Base-by-base conservation (phyloP, 345 rosid species). In the Rubroshorea leprosula region DNA sequence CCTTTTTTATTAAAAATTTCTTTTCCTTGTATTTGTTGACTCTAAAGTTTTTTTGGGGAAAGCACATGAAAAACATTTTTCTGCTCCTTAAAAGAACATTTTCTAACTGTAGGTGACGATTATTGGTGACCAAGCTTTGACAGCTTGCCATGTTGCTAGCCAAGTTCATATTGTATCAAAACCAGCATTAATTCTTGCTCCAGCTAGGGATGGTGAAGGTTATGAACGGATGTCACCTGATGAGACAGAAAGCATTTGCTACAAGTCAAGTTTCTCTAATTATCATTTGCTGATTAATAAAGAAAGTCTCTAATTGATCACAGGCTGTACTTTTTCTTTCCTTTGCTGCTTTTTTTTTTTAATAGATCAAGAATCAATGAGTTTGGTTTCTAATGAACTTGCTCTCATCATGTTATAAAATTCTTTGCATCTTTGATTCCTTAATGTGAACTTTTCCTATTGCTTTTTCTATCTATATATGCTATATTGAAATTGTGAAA, bases 71-170 rank as follows among this genome's bases (percentile, higher is more conserved):
- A n/a, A n/a, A n/a, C n/a, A n/a, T n/a, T n/a, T 63, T 15, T 19
- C 25, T 2, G 64, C 22, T 31, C 19, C n/a, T 49, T 38, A 46
- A 61, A 21, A 44, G 4, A 4, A 13, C 50, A n/a, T n/a, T 56
- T 67, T 49, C 26, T 74, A 55, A 68, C 73, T 25, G 55, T 61
- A 94, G 99, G 96, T 74, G 64, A 94, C 90, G 99, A 94, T 94
- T 60, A 94, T 96, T 29, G 99, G 99, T 69, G 99, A 94, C 72
- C 99, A 93, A 90, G 97, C 97, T 57, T 78, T 93, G 86, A 93
- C 99, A 39, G 99, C 99, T 68, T 93, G 99, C 68, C 89, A 93
- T 74, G 99, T 93, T 75, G 99, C 99, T 31, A 70, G 86, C 78
- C 90, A 89, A 82, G 99, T 90, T 61, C 86, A 90, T 74, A 90